phyloP scores from a whole-genome alignment of 2,329 filamentous ascomycete genomes.

The Cladosporium sp. region DNA sequence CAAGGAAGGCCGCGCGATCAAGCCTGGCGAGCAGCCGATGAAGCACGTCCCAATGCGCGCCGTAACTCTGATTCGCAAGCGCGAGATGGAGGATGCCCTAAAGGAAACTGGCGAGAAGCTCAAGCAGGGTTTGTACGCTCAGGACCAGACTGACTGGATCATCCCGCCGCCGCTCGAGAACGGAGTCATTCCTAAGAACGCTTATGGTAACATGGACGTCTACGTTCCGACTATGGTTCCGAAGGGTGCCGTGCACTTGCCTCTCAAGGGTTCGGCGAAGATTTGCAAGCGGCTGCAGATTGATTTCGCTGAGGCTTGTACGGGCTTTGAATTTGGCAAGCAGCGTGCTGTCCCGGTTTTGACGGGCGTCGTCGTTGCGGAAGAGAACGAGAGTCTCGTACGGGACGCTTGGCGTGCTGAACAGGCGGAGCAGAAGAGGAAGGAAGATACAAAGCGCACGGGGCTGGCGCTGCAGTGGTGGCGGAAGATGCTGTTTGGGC shows the following conservation, averaged over 20 bases:
- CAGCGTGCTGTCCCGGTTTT: constrained; percentile 91
- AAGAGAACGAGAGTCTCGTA: constrained; percentile 67
- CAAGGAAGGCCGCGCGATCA: constrained; percentile 80
- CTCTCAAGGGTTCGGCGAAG: constrained; percentile 66
- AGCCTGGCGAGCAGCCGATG: constrained; percentile 63
- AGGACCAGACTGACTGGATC: constrained; percentile 89
- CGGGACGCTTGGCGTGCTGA: constrained; percentile 68
- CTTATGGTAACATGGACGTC: constrained; percentile 92
- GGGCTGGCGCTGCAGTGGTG: constrained; percentile 69
- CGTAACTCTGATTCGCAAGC: constrained; percentile 77
- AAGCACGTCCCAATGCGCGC: constrained; percentile 87
- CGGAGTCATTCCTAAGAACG: constrained; percentile 86
- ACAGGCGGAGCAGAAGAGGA: constrained; percentile 69
- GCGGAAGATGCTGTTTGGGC: constrained; percentile 79
- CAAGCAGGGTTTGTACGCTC: constrained; percentile 76
- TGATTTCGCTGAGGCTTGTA: constrained; percentile 89
- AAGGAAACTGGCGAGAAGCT: constrained; percentile 74
- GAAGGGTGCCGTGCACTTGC: constrained; percentile 73
- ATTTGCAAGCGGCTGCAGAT: constrained; percentile 79
- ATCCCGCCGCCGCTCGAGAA: constrained; percentile 76
- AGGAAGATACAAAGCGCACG: constrained; percentile 76
- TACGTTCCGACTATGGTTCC: constrained; percentile 94
- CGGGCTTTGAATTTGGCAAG: constrained; percentile 92
- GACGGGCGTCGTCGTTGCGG: constrained; percentile 79
- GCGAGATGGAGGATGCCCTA: constrained; percentile 82